Conservation (phyloP, 2,329 filamentous ascomycete genomes). For the Hypoxylon sp. region DNA sequence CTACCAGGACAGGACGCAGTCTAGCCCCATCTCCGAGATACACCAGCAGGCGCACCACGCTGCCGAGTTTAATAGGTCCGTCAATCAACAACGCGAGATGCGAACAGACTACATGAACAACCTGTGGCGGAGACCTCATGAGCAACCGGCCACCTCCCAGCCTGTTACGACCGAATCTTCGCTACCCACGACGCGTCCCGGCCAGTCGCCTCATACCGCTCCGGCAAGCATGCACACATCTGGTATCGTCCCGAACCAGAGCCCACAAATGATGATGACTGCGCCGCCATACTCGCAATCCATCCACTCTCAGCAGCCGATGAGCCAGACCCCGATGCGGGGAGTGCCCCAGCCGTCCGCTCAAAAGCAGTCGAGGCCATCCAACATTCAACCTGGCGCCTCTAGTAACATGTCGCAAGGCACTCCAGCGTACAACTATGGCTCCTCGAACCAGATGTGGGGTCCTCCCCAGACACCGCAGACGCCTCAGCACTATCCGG, state of each 20-base stretch:
- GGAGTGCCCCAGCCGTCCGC: slow-evolving; percentile 73
- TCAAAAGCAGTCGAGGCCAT: slow-evolving; percentile 77
- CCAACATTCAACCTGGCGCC: slow-evolving; percentile 70
- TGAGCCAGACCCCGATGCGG: slow-evolving; percentile 80
- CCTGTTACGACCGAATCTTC: slow-evolving; percentile 62
- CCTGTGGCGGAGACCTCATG: slow-evolving; percentile 86
- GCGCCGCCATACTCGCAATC: slow-evolving; percentile 78
- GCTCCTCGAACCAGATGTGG: slow-evolving; percentile 74
- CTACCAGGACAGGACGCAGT: slow-evolving; percentile 88
- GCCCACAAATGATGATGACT: slow-evolving; percentile 77
- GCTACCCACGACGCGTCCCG: slow-evolving; percentile 66
- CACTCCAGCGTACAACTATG: slow-evolving; percentile 73
- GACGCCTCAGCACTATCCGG: slow-evolving; percentile 70
- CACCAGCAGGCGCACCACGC: slow-evolving; percentile 89
- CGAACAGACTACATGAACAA: slow-evolving; percentile 84
- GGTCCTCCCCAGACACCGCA: slow-evolving; percentile 72
- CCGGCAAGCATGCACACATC: slow-evolving; percentile 70
- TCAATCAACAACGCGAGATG: slow-evolving; percentile 84
- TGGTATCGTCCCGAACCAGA: slow-evolving; percentile 71
- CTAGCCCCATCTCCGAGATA: slow-evolving; percentile 82
- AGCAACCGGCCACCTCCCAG: slow-evolving; percentile 73
- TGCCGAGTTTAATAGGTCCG: slow-evolving; percentile 88
- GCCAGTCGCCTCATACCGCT: slow-evolving; percentile 71
- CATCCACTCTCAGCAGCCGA: slow-evolving; percentile 77
- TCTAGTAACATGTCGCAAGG: slow-evolving; percentile 67